Evolutionary conservation across 768 basidiomycete species (phyloP).

Genomic region (Mycena amicta): DNA sequence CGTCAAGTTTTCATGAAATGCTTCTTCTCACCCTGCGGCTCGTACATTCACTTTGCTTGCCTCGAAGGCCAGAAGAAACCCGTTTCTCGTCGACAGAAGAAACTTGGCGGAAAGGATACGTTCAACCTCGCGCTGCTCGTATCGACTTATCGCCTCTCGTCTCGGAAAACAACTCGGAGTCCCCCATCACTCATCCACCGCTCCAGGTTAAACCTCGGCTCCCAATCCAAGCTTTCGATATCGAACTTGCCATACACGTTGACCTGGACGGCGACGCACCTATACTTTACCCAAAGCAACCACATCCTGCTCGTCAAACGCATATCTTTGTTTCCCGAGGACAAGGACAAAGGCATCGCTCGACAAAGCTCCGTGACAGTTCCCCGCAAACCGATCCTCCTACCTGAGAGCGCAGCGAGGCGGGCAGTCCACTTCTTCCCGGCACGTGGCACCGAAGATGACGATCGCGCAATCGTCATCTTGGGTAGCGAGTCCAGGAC

Average conservation of each 20-base stretch:
- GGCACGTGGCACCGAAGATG: not conserved
- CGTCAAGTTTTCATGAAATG: conserved; percentile 31
- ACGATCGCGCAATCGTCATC: conserved; percentile 6
- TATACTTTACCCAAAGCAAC: conserved; percentile 27
- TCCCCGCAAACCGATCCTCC: conserved; percentile 22
- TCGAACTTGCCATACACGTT: conserved; percentile 28
- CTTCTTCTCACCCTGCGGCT: conserved; percentile 29
- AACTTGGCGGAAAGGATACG: not conserved
- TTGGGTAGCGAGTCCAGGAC: conserved; percentile 22
- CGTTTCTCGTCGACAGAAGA: not conserved
- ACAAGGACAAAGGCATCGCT: not conserved
- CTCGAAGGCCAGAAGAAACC: conserved; percentile 27
- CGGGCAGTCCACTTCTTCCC: conserved; percentile 29
- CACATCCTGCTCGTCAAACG: conserved; percentile 22
- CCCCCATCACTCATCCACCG: conserved; percentile 26
- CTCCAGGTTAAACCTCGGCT: conserved; percentile 19
- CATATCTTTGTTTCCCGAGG: conserved; percentile 25
- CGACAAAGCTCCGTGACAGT: conserved; percentile 12
- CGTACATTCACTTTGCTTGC: conserved; percentile 29
- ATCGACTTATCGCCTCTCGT: conserved; percentile 27
- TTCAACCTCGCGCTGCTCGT: conserved; percentile 25
- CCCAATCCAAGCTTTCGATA: conserved; percentile 10
- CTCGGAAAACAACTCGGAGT: conserved; percentile 18
- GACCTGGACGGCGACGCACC: conserved; percentile 28
- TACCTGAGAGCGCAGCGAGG: conserved; percentile 24